Evolutionary conservation across 805 yeast species (phyloP).

Genomic region (Helenozyma baotianmanensis): DNA sequence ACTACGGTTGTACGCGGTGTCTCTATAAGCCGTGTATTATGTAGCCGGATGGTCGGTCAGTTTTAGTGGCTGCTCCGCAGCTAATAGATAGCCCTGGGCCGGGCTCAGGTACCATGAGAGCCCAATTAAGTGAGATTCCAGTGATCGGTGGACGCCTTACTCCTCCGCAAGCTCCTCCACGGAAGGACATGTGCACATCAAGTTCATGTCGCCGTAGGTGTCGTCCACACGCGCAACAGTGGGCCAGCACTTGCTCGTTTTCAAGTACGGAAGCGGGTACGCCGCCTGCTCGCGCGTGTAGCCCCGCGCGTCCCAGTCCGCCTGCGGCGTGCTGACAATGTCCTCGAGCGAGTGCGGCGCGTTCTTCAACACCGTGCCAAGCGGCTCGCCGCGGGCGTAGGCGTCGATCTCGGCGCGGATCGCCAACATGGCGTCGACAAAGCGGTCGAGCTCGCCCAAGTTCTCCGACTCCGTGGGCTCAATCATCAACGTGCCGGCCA

Average conservation of each 20-base stretch:
- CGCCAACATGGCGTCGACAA: conserved; percentile 79
- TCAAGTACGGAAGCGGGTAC: conserved; percentile 76
- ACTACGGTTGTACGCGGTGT: too few relatives aligned
- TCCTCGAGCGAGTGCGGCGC: conserved; percentile 92
- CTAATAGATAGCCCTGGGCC: too few relatives aligned
- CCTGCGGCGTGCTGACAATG: conserved; percentile 51
- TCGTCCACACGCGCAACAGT: conserved; percentile 90
- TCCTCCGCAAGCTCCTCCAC: conserved; percentile 63
- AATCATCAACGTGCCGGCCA: conserved; percentile 94
- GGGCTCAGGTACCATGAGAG: too few relatives aligned
- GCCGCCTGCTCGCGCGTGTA: conserved; percentile 93
- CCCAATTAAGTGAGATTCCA: too few relatives aligned
- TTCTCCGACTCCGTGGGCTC: conserved; percentile 98
- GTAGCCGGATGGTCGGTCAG: too few relatives aligned
- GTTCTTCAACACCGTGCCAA: conserved; percentile 71
- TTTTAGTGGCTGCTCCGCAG: too few relatives aligned
- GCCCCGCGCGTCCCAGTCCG: conserved; percentile 80
- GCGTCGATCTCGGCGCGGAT: conserved; percentile 80
- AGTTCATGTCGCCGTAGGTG: conserved; percentile 87
- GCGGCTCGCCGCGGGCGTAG: conserved; percentile 58
- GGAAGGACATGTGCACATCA: conserved; percentile 89
- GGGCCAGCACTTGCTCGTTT: conserved; percentile 88
- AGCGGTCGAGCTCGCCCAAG: conserved; percentile 81
- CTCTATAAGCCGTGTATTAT: too few relatives aligned
- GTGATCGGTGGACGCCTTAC: too few relatives aligned